Base-by-base conservation (phyloP, 768 basidiomycete genomes). In the Russula lepida region DNA sequence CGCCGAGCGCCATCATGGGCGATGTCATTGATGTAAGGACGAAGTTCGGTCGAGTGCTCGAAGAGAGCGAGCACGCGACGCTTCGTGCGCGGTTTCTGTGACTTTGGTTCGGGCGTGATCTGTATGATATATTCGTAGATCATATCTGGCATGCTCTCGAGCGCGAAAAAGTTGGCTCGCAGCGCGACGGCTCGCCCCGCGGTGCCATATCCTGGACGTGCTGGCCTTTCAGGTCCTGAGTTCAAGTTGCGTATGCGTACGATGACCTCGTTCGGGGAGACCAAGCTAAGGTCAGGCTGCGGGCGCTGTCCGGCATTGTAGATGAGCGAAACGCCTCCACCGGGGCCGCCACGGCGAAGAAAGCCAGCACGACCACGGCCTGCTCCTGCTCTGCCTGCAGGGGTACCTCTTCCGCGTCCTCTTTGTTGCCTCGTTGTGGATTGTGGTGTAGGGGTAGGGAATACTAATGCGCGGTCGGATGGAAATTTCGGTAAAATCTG, bases 91-190 rank as follows among this genome's bases (percentile, higher is more conserved):
- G 69, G 67, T 21, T 69, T 68, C 28, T 77, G 76, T 0, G 78
- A 72, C 47, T 78, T 74, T 0, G 75, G 75, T 56, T 74, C 77
- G 0, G 83, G 83, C 15, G 70, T 69, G 49, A 85, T 79, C 23
- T 78, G 73, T 37, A 86, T 76, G 21, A 70, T 69, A 64, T 88
- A 88, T 60, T 86, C 84, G 67, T 79, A 83, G 6, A 84, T 68
- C 0, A 74, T 72, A 0, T 75, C 74, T 48, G 77, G 76, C 2
- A 77, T 77, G n/a, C 80, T 66, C 33, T 69, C 76, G 12, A 87
- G 66, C 0, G 82, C 67, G 69, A 85, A 86, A 71, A 86, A 85
- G 67, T 87, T 88, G 23, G 85, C 77, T 1, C 86, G 77, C 17
- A 87, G 70, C 0, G 70, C 78, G 64, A 83, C 76, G 1, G 48